Evolutionary conservation across 2,329 filamentous ascomycete species (phyloP), one percentile per base, ranked within the genome.

Genomic region (Penicillium italicum): DNA sequence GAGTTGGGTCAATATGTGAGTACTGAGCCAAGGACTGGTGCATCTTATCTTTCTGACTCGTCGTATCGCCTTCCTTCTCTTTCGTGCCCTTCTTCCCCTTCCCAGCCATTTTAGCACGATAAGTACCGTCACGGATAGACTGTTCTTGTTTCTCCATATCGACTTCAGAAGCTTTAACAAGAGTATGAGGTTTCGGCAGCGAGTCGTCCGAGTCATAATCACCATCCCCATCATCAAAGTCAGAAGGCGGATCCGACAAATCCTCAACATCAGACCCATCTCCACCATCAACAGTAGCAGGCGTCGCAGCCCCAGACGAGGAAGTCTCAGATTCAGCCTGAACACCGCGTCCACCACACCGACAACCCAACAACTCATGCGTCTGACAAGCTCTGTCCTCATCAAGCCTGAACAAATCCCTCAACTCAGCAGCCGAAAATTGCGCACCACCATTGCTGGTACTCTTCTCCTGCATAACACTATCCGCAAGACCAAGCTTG

Each of bases 401-500:
- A 62, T 90, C 84, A 0, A 90, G 73, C 2, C 80, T 80, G 65
- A 90, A 90, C 1, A 90, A 69, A 68, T 89, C 86, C 49, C 80
- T 77, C 26, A 90, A 72, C 62, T 90, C 87, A 44, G 87, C 83
- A 5, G 77, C 75, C 0, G 85, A 85, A 67, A 90, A 90, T 33
- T 82, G 83, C 9, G 81, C 77, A 24, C 80, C 70, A 11, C 68
- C 24, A 18, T 54, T 54, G 34, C 51, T 54, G 22, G 26, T 80
- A 33, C 79, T 78, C 66, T 87, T 88, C 57, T 84, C 80, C 60
- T 90, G 86, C 65, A 90, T 86, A 30, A 90, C 85, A 51, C 84
- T 86, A 65, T 89, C 85, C 2, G 87, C 86, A 2, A 90, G 76
- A 2, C 86, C 86, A 62, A 84, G 80, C 70, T 90, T 90, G 50